Evolutionary conservation across 2,329 filamentous ascomycete genomes (phyloP).

Genomic region (Phaeoacremonium minimum): DNA sequence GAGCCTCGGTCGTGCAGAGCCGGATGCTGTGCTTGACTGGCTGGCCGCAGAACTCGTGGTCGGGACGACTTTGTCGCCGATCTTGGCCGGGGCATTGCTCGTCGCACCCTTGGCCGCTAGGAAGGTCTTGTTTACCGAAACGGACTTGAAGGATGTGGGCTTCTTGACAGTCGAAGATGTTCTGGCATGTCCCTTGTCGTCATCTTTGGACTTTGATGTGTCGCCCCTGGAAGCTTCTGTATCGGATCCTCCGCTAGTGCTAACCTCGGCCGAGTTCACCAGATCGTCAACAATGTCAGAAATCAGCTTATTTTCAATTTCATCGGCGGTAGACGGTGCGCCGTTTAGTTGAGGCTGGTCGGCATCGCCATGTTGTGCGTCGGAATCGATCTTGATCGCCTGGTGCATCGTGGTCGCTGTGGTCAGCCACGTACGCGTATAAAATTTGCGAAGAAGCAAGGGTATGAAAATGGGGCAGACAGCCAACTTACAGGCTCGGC

Average conservation of each 20-base stretch:
- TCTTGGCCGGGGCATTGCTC: constrained; percentile 39
- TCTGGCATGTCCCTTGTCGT: constrained; percentile 55
- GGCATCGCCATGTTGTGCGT: constrained; percentile 42
- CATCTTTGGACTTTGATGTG: constrained; percentile 48
- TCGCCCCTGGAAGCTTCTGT: constrained; percentile 65
- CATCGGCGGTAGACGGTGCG: constrained; percentile 39
- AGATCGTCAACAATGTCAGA: constrained; percentile 53
- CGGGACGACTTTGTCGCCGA: constrained; percentile 43
- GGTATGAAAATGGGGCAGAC: neutral
- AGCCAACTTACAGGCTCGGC: constrained; percentile 37
- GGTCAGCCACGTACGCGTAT: constrained; percentile 24
- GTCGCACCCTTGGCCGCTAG: constrained; percentile 63
- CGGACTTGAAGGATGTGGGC: constrained; percentile 74
- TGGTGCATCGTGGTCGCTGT: constrained; percentile 16
- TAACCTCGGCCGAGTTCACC: constrained; percentile 60
- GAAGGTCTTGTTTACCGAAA: constrained; percentile 82
- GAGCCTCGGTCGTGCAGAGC: constrained; percentile 62
- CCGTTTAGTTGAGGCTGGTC: constrained; percentile 45
- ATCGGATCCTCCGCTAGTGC: constrained; percentile 71
- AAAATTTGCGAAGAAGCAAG: no score
- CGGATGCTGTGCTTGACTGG: constrained; percentile 38
- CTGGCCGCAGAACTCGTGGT: constrained; percentile 36
- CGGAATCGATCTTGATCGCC: constrained; percentile 27
- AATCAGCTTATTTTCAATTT: constrained; percentile 54
- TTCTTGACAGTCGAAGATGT: constrained; percentile 64